These are phyloP conservation scores for Globisporangium barbulae DNA, from an alignment of 352 stramenopile genomes.

Conservation along the genomic window DNA sequence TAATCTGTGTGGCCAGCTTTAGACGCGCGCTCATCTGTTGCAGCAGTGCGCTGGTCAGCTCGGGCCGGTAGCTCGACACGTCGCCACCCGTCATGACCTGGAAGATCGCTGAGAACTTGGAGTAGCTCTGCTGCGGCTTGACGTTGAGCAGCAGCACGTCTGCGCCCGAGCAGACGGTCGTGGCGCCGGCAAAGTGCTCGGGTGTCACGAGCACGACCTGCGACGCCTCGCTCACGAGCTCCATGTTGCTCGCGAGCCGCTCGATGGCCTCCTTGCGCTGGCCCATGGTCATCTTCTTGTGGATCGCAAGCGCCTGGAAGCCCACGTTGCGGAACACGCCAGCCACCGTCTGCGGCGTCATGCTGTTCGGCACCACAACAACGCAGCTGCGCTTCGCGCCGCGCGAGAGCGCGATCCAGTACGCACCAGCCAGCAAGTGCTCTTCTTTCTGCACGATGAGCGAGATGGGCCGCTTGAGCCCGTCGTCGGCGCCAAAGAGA, in stretches of 20 bases:
- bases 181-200: constrained; percentile 45
- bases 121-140: constrained; percentile 8
- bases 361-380: constrained; percentile 40
- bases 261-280: constrained; percentile 57
- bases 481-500: constrained; percentile 9
- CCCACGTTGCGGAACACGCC: constrained; percentile 51
- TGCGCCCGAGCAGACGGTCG: constrained; percentile 21
- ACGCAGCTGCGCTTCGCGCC: constrained; percentile 37
- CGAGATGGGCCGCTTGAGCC: constrained; percentile 10
- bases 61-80: constrained; percentile 23
- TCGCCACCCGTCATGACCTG: constrained; percentile 15
- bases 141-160: constrained; percentile 39
- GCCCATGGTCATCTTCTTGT: constrained; percentile 60
- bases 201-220: constrained; percentile 56
- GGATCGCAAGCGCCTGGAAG: constrained; percentile 56
- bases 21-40: constrained; percentile 48
- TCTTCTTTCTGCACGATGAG: constrained; percentile 33
- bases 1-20: constrained; percentile 58
- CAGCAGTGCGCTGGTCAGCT: constrained; percentile 26
- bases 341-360: constrained; percentile 34
- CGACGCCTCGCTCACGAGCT: constrained; percentile 9
- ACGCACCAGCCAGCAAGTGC: constrained; percentile 46
- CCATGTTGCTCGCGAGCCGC: constrained; percentile 22
- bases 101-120: constrained; percentile 38
- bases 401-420: constrained; percentile 59